Evolutionary conservation across 345 rosid genomes (phyloP), one percentile per base, ranked within the genome.

Genomic region (Gossypium arboreum): DNA sequence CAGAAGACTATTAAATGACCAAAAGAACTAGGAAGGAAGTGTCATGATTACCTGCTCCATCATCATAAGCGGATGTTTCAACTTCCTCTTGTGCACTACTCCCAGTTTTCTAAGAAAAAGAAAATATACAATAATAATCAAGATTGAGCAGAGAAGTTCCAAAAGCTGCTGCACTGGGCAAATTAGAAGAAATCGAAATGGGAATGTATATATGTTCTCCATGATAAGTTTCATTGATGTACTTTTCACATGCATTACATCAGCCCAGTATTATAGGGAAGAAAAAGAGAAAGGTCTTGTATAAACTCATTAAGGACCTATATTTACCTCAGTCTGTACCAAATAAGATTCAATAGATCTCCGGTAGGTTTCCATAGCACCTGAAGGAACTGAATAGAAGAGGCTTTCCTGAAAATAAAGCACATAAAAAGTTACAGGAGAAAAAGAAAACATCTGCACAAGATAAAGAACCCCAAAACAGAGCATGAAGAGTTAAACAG

Each of bases 361-460:
- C 78, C 92, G 83, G 82, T 96, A 96, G 63, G 84, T 75, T 78
- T 82, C 93, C 88, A 88, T 88, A 72, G 99, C 97, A 75, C 97
- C 92, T 9, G 85, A 83, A 50, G 99, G 93, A 79, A 96, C 86
- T 10, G 92, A 91, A 82, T 93, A 92, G 82, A 93, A 96, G 71
- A 96, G 89, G 85, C 92, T 92, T 84, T 92, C 95, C 99, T 96
- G 97, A 78, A 82, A 75, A 63, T 41, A 68, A 78, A 43, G 74
- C 79, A 74, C 55, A 72, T 50, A 83, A 75, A 68, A 71, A 66
- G 76, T 27, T 47, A 17, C n/a, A 75, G 68, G 41, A 58, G 79
- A 71, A 41, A 27, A 27, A 29, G 41, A 9, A 34, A 68, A n/a
- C 50, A 62, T 75, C 47, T 59, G 25, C 39, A 7, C 3, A 59